Conservation (phyloP, 2,329 filamentous ascomycete genomes). For the Neonectria magnoliae region DNA sequence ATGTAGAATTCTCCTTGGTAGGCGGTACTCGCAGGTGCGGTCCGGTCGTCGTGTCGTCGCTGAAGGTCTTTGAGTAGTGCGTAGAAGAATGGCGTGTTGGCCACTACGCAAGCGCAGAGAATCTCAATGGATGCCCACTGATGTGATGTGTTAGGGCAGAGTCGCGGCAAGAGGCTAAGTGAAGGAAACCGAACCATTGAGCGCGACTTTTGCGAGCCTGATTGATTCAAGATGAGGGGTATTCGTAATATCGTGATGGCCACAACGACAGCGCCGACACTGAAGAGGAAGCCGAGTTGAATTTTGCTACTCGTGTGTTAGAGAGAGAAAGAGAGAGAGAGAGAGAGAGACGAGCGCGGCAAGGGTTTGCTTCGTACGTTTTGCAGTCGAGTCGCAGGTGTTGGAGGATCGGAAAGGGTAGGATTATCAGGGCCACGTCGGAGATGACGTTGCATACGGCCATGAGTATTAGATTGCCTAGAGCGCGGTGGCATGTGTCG, state of each 20-base stretch:
- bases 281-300: conserved; percentile 40
- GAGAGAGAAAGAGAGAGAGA: background rate
- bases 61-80: conserved; percentile 42
- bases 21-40: background rate
- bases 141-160: background rate
- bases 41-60: conserved; percentile 35
- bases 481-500: conserved; percentile 37
- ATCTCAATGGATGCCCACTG: conserved; percentile 48
- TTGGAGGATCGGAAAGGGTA: conserved; percentile 45
- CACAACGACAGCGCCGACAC: conserved; percentile 42
- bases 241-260: conserved; percentile 44
- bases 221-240: conserved; percentile 43
- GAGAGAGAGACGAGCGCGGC: background rate
- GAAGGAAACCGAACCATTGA: conserved; percentile 35
- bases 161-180: no score
- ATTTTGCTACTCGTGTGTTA: conserved; percentile 27
- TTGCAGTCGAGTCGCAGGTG: conserved; percentile 32
- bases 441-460: conserved; percentile 44
- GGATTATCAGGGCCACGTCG: conserved; percentile 43
- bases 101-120: conserved; percentile 46
- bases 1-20: conserved; percentile 19
- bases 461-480: conserved; percentile 44
- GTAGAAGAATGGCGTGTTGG: conserved; percentile 46
- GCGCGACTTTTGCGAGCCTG: conserved; percentile 43
- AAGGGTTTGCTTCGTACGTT: conserved; percentile 1